These are phyloP conservation scores for Exophiala sideris DNA, from an alignment of 2,329 filamentous ascomycete genomes.

Conservation along the genomic window DNA sequence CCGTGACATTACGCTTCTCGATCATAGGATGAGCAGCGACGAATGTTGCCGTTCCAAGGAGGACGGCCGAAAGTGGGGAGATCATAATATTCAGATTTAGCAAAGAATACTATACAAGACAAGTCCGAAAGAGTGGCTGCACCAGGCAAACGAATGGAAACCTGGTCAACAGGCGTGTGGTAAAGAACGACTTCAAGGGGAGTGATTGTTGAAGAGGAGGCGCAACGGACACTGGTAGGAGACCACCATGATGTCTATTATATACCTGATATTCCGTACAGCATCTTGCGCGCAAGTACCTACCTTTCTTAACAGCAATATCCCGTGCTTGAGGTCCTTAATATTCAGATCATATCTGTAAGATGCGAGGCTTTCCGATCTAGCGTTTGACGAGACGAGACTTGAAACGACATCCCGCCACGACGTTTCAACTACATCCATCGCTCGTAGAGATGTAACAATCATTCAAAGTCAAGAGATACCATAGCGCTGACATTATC, in stretches of 20 bases:
- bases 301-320: too few relatives aligned
- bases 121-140: slow-evolving; percentile 7
- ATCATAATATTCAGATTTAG: slow-evolving; percentile 6
- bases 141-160: slow-evolving; percentile 15
- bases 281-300: not conserved
- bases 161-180: slow-evolving; percentile 17
- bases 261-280: not conserved
- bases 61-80: slow-evolving; percentile 2
- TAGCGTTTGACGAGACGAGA: too few relatives aligned
- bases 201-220: not conserved
- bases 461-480: too few relatives aligned
- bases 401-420: too few relatives aligned
- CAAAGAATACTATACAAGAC: not conserved
- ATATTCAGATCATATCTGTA: too few relatives aligned
- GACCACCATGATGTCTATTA: not conserved
- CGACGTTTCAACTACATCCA: not conserved
- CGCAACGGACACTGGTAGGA: not conserved
- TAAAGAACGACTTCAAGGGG: slow-evolving; percentile 8
- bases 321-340: too few relatives aligned
- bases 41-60: slow-evolving; percentile 10
- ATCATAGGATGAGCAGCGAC: slow-evolving; percentile 6
- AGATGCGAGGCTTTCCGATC: too few relatives aligned
- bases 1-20: slow-evolving; percentile 44
- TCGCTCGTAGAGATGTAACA: not conserved
- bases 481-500: too few relatives aligned